These are phyloP conservation scores for Penicillium nucicola DNA, from an alignment of 495 filamentous ascomycete species.

Conservation along the genomic window DNA sequence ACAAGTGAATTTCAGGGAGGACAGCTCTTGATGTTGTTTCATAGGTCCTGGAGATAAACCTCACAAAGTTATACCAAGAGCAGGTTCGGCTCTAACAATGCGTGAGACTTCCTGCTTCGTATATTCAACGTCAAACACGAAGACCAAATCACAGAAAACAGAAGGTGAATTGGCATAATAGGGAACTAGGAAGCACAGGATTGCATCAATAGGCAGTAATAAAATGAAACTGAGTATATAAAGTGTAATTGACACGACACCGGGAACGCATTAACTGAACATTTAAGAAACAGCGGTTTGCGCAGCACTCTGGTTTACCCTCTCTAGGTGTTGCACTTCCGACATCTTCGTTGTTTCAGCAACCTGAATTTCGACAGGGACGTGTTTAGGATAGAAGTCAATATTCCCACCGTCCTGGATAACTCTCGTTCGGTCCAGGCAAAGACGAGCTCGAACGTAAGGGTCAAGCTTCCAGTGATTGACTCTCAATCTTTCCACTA, in stretches of 20 bases:
- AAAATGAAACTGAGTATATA: background rate
- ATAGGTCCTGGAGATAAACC: no score
- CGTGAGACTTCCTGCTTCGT: no score
- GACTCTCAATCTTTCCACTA: constrained; percentile 59
- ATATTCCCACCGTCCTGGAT: constrained; percentile 61
- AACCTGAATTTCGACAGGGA: constrained; percentile 4
- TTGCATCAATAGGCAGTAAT: no score
- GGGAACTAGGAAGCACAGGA: no score
- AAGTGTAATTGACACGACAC: background rate
- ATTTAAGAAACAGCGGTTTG: constrained; percentile 9
- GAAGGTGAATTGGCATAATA: no score
- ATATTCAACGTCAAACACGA: no score
- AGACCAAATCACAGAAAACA: no score
- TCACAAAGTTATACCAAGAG: no score
- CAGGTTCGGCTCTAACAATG: no score
- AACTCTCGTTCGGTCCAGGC: constrained; percentile 69
- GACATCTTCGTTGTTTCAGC: constrained; percentile 21
- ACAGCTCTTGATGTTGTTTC: no score
- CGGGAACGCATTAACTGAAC: background rate
- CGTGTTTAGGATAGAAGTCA: constrained; percentile 55
- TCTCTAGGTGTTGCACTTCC: constrained; percentile 31
- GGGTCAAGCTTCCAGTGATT: constrained; percentile 85
- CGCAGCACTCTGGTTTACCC: constrained; percentile 1
- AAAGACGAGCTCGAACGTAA: constrained; percentile 65
- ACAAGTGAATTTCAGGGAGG: no score